Percentiles rank a stretch among this genome's conserved stretches.
phyloP scores from a whole-genome alignment of 2,329 filamentous ascomycete genomes.

The Aspergillus sp. region DNA sequence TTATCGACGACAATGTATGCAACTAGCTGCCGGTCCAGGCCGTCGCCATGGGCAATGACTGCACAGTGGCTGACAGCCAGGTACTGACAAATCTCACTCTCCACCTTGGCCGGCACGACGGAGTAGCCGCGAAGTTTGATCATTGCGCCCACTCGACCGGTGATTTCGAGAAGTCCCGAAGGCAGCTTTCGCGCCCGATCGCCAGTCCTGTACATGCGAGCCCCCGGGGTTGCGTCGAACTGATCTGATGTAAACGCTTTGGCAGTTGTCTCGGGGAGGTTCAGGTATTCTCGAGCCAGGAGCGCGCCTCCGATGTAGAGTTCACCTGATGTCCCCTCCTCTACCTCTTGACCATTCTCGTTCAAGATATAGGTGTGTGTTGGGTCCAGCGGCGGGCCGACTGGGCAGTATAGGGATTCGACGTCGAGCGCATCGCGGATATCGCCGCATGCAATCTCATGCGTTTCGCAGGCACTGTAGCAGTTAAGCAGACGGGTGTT shows the following conservation, averaged over 20 bases:
- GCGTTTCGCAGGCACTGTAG: slow-evolving; percentile 77
- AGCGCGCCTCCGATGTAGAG: slow-evolving; percentile 68
- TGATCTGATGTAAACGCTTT: slow-evolving; percentile 63
- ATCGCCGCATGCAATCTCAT: slow-evolving; percentile 72
- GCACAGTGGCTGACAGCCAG: slow-evolving; percentile 66
- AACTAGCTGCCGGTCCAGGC: slow-evolving; percentile 66
- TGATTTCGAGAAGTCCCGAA: slow-evolving; percentile 66
- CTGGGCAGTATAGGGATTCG: slow-evolving; percentile 63
- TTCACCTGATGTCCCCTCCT: slow-evolving; percentile 60
- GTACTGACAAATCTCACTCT: slow-evolving; percentile 63
- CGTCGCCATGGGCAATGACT: slow-evolving; percentile 67
- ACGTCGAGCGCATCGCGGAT: slow-evolving; percentile 60
- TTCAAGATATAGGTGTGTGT: slow-evolving; percentile 67
- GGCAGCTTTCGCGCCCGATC: slow-evolving; percentile 62
- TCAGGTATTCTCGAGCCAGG: slow-evolving; percentile 70
- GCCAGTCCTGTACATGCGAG: slow-evolving; percentile 68
- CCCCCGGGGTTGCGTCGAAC: slow-evolving; percentile 53
- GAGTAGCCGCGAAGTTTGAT: slow-evolving; percentile 76
- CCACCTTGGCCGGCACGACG: slow-evolving; percentile 68
- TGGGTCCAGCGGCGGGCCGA: slow-evolving; percentile 62
- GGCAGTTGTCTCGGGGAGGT: slow-evolving; percentile 69
- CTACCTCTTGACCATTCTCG: slow-evolving; percentile 59
- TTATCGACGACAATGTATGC: slow-evolving; percentile 68
- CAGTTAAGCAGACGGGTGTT: slow-evolving; percentile 66
- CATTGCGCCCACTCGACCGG: slow-evolving; percentile 69